Evolutionary conservation across 2,329 filamentous ascomycete species (phyloP), one percentile per base, ranked within the genome.

Genomic region (Neoascochyta sp.): DNA sequence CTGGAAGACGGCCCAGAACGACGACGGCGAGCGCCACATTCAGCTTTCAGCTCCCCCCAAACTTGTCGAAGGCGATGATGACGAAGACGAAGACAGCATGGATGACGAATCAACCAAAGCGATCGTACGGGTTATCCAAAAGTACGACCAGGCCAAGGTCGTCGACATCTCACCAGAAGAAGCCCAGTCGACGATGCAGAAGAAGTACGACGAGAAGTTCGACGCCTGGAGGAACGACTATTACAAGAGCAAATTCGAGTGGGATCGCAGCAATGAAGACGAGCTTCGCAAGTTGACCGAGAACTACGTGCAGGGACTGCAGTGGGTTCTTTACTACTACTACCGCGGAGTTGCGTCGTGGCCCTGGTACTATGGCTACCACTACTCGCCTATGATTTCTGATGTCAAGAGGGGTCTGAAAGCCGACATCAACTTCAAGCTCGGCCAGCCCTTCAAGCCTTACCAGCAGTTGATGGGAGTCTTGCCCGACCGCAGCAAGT

Each of bases 401-500:
- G 92, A 98, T 66, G 86, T 98, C 46, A 82, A 82, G 59, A 89
- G 85, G 62, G 92, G 92, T 14, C 69, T 98, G 27, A 78, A 78
- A 26, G 92, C 89, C 1, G 77, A 96, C 60, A 78, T 95, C 57
- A 81, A 94, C 53, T 98, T 98, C 72, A 81, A 83, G 48, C 81
- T 96, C 39, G 92, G 93, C 8, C 88, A 95, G 61, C 92, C 92
- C 1, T 98, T 98, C 74, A 80, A 79, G 52, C 92, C 92, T 1
- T 96, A 85, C 56, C 87, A 98, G 58, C 92, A 98, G 66, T 74
- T 98, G 39, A 98, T 98, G 92, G 93, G 93, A 48, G 92, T 98
- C 28, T 71, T 98, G 56, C 92, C 92, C 3, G 92, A 98, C 60
- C 83, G 92, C 63, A 96, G 90, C 71, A 98, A 96, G 70, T 86